Evolutionary conservation across 495 filamentous ascomycete species (phyloP), one percentile per base, ranked within the genome.

Genomic region (Pseudevernia furfuracea): DNA sequence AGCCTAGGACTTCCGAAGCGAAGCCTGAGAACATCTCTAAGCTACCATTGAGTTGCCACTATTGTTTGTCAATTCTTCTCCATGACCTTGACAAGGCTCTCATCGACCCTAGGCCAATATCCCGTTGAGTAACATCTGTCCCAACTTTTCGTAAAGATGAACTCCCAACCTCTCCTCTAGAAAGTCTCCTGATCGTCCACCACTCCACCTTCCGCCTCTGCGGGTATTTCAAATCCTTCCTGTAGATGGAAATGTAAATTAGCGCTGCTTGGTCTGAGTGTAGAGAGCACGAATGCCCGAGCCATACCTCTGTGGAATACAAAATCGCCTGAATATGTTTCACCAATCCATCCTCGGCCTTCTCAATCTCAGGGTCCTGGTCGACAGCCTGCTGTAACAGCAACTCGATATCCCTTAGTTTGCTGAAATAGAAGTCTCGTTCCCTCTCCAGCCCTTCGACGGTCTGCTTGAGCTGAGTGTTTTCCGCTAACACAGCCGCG

Each of bases 391-490:
- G 85, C 80, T 98, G 94, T 60, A 98, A 80, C 72, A 98, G 74
- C 68, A 98, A 75, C 77, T 98, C 95, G 68, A 98, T 98, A 72
- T 98, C 94, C 60, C 94, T 85, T 64, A 98, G 78, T 78, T 98
- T 98, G 80, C 89, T 92, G 74, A 98, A 98, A 80, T 98, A 98
- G 76, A 98, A 98, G 75, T 98, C 94, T 59, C 94, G 81, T 79
- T 98, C 94, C 72, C 91, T 88, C 80, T 96, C 91, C 56, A 96
- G 79, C 7, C 91, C 91, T n/a, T 81, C 79, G 30, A 95, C 89
- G 1, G 85, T 91, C 75, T 93, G 89, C 81, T 92, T 95, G 66
- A 97, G 79, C 41, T 87, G 87, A 48, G 80, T 78, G 73, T 90
- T 91, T 81, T 97, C 92, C 71, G 89, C 83, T 70, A 87, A 80